Percentiles rank a stretch among this genome's conserved stretches.
Evolutionary conservation across 2,329 filamentous ascomycete genomes (phyloP).

Genomic region (Colletotrichum graminicola): DNA sequence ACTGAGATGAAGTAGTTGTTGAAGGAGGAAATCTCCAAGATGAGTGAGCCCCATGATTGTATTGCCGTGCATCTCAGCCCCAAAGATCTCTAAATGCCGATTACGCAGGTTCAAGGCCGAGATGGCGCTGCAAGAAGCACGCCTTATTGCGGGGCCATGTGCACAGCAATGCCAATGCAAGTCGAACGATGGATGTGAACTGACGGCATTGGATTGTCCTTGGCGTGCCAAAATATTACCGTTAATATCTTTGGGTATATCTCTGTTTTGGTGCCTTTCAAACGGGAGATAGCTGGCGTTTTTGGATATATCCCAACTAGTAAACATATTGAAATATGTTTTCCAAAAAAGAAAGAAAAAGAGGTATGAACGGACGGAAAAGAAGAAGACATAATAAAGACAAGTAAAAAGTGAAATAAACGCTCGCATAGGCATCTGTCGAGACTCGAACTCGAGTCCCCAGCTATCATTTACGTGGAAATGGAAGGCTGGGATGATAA

Average conservation of each 20-base stretch:
- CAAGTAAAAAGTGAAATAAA: not conserved
- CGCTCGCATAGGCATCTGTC: conserved; percentile 20
- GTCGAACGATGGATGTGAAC: not conserved
- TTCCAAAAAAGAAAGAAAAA: no score
- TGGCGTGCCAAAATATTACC: not conserved
- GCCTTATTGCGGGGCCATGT: conserved; percentile 43
- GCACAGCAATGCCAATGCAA: conserved; percentile 2
- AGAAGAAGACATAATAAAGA: no score
- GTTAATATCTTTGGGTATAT: no score
- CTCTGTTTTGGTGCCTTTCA: not conserved
- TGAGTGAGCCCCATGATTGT: not conserved
- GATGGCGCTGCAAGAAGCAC: conserved; percentile 28
- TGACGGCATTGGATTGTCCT: not conserved
- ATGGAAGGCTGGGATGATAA: conserved; percentile 41
- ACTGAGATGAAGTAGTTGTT: not conserved
- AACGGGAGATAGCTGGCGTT: no score
- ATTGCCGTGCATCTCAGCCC: not conserved
- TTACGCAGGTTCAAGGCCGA: not conserved
- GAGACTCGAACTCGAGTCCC: conserved; percentile 38
- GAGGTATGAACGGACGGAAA: not conserved
- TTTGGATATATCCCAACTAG: no score
- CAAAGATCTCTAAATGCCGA: not conserved
- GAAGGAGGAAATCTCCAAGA: not conserved
- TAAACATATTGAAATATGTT: no score
- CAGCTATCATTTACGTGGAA: conserved; percentile 2